phyloP scores from a whole-genome alignment of 2,329 filamentous ascomycete species.

The Cryphonectria parasitica region DNA sequence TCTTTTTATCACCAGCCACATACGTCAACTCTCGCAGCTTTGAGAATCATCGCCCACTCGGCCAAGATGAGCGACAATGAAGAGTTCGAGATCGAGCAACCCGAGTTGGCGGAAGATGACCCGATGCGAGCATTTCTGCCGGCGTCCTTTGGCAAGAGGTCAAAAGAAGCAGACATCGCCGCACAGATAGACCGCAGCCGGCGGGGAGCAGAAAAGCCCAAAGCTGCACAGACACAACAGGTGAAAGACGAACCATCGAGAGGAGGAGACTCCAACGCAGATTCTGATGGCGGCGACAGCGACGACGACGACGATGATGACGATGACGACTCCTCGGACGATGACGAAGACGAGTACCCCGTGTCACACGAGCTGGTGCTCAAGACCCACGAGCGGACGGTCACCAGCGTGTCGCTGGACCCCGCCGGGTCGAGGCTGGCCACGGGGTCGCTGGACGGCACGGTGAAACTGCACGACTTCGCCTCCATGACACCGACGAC shows the following conservation, averaged over 20 bases:
- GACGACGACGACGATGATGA: conserved; percentile 43
- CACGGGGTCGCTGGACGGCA: conserved; percentile 90
- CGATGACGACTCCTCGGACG: conserved; percentile 58
- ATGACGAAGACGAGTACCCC: conserved; percentile 85
- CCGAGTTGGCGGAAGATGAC: conserved; percentile 63
- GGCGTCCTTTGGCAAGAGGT: conserved; percentile 81
- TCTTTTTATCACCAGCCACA: not conserved
- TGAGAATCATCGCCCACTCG: not conserved
- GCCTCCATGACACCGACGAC: conserved; percentile 94
- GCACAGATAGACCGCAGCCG: conserved; percentile 82
- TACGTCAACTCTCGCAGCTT: not conserved
- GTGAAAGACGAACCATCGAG: conserved; percentile 35
- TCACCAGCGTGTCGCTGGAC: conserved; percentile 85
- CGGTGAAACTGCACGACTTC: conserved; percentile 92
- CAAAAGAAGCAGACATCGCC: conserved; percentile 71
- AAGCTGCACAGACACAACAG: conserved; percentile 34
- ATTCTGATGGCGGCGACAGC: conserved; percentile 37
- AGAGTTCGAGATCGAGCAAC: conserved; percentile 60
- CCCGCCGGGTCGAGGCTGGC: conserved; percentile 82
- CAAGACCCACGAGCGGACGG: conserved; percentile 87
- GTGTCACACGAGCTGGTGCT: conserved; percentile 91
- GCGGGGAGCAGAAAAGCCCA: conserved; percentile 53
- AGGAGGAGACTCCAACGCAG: conserved; percentile 32
- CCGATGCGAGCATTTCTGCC: conserved; percentile 79
- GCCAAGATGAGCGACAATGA: conserved; percentile 62